Evolutionary conservation across 2,329 filamentous ascomycete species (phyloP), one percentile per base, ranked within the genome.

Genomic region (Aspergillus neotritici): DNA sequence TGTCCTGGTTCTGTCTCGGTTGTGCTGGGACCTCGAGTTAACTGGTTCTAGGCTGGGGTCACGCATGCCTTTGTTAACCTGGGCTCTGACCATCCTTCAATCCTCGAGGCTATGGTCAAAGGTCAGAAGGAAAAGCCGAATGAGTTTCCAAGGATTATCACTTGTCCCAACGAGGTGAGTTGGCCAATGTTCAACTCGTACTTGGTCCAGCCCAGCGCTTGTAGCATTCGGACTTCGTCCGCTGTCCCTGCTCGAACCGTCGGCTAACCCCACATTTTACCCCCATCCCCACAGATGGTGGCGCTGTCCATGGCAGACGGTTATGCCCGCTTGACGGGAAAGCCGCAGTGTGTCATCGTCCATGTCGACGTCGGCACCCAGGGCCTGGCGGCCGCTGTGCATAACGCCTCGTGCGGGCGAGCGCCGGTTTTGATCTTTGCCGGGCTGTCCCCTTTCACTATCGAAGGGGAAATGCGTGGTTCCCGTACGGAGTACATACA

Each of bases 361-460:
- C 86, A 90, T 56, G 86, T 90, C 44, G 86, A 91, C 54, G 86
- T 90, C 13, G 86, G 86, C 17, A 91, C 86, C 0, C 86, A 90
- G 63, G 86, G 82, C 6, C 75, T 91, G 1, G 86, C 80, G 17
- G 84, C 84, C 3, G 86, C 86, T 1, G 80, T 91, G 1, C 86
- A 91, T 68, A 91, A 91, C 55, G 83, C 86, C 10, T 86, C 82
- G 1, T 82, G 78, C 38, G 86, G 86, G 1, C 77, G 86, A 37
- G 82, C 82, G 0, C 86, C 87, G 0, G 80, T 91, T 4, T 66
- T 91, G 35, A 80, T 91, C 43, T 90, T 91, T 55, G 86, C 86
- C 1, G 86, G 86, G 4, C 69, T 90, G 12, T 86, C 82, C 9
- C 87, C 86, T 0, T 87, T 82, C 60, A 90, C 86, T 0, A 75